These are phyloP conservation scores for Cephaloascus albidus DNA, from an alignment of 805 yeast species.

Conservation along the genomic window DNA sequence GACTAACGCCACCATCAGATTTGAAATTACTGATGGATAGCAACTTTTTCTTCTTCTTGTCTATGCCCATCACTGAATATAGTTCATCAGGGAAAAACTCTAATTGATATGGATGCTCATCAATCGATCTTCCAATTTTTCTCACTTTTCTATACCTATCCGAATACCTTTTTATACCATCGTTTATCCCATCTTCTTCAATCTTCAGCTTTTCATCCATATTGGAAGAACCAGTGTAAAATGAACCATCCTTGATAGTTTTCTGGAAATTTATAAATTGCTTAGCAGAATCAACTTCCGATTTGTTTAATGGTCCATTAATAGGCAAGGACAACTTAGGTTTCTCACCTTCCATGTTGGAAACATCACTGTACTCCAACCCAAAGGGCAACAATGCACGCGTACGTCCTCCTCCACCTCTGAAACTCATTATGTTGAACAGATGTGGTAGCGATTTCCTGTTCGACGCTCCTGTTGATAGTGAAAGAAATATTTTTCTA, in stretches of 20 bases:
- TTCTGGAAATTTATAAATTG: slow-evolving; percentile 46
- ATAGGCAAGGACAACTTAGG: slow-evolving; percentile 51
- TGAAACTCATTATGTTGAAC: slow-evolving; percentile 41
- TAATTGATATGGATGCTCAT: slow-evolving; percentile 67
- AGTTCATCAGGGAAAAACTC: slow-evolving; percentile 74
- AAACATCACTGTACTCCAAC: slow-evolving; percentile 54
- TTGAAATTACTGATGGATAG: slow-evolving; percentile 30
- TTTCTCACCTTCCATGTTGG: slow-evolving; percentile 24
- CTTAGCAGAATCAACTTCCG: slow-evolving; percentile 43
- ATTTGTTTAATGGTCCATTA: slow-evolving; percentile 43
- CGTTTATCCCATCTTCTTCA: slow-evolving; percentile 37
- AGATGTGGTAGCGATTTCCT: not conserved
- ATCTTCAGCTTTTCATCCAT: slow-evolving; percentile 14
- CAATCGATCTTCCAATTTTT: slow-evolving; percentile 60
- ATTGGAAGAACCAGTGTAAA: slow-evolving; percentile 43
- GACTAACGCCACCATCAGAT: slow-evolving; percentile 26
- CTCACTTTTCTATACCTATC: slow-evolving; percentile 70
- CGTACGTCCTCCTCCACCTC: slow-evolving; percentile 27
- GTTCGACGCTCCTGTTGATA: too few species aligned
- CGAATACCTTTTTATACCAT: slow-evolving; percentile 74
- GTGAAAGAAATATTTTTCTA: too few species aligned
- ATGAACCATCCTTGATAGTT: slow-evolving; percentile 55
- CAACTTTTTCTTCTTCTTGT: slow-evolving; percentile 41
- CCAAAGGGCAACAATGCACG: slow-evolving; percentile 59
- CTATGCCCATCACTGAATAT: slow-evolving; percentile 59